A percentile compares a stretch with the other conserved stretches of the same genome.
These are phyloP conservation scores for Brassica carinata DNA, from an alignment of 345 rosid species.

Conservation along the genomic window DNA sequence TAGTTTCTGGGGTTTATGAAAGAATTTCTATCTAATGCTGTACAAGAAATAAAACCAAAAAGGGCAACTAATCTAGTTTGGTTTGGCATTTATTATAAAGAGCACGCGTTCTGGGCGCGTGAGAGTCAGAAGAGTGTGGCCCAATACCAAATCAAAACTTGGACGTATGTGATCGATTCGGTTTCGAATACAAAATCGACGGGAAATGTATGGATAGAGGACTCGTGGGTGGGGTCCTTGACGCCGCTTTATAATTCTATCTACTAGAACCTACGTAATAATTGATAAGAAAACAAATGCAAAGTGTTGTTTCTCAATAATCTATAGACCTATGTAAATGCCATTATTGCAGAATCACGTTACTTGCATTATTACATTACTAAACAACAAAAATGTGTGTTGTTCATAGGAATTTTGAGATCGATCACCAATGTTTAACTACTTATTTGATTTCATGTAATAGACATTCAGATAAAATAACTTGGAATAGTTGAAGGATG, in stretches of 20 bases:
- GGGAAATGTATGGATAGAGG: not conserved
- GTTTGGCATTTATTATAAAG: not conserved
- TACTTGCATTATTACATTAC: slow-evolving; percentile 21
- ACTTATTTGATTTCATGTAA: not conserved
- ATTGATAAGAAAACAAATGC: slow-evolving; percentile 24
- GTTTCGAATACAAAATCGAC: slow-evolving; percentile 16
- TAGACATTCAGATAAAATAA: not conserved
- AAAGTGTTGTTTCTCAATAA: slow-evolving; percentile 9
- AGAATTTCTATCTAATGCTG: not conserved
- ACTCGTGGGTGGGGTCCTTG: slow-evolving; percentile 43
- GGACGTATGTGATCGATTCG: slow-evolving; percentile 43
- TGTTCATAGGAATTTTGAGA: not conserved
- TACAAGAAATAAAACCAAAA: not conserved
- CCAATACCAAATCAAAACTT: slow-evolving; percentile 21
- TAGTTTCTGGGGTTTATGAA: not conserved
- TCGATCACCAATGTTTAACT: not conserved
- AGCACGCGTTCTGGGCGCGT: slow-evolving; percentile 24
- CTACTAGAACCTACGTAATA: slow-evolving; percentile 13
- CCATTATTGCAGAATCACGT: slow-evolving; percentile 30
- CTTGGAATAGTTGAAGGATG: not conserved
- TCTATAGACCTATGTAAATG: not conserved
- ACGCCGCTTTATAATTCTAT: slow-evolving; percentile 31
- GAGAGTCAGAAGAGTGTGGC: slow-evolving; percentile 7
- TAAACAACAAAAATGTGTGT: slow-evolving; percentile 17
- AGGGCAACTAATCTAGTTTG: not conserved